phyloP scores from a whole-genome alignment of 495 filamentous ascomycete genomes.

The Pseudoneurospora amorphoporcata region DNA sequence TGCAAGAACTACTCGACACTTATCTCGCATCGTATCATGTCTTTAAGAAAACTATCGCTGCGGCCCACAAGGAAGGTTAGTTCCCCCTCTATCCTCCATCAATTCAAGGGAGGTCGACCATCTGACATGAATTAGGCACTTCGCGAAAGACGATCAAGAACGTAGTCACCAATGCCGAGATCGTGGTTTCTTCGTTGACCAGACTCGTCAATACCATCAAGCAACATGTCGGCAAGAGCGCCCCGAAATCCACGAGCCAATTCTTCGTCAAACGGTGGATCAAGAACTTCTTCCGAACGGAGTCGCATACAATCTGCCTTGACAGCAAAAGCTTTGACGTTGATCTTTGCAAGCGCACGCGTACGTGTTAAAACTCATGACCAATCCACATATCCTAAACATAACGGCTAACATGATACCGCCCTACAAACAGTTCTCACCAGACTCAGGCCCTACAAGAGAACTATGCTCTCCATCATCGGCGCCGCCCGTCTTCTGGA shows the following conservation, averaged over 20 bases:
- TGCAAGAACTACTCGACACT: not conserved
- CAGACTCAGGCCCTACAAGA: not conserved
- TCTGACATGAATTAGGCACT: not conserved
- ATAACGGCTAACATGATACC: not conserved
- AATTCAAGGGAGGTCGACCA: not conserved
- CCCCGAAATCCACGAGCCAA: not conserved
- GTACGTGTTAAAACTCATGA: not conserved
- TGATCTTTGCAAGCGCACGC: not conserved
- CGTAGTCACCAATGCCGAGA: not conserved
- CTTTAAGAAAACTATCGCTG: not conserved
- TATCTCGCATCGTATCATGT: not conserved
- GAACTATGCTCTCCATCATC: not conserved
- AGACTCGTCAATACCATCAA: not conserved
- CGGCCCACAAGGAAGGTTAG: not conserved
- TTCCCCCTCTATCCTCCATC: not conserved
- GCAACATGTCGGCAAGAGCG: not conserved
- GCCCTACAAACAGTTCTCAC: not conserved
- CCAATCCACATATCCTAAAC: not conserved
- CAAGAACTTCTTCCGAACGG: not conserved
- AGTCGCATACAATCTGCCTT: not conserved
- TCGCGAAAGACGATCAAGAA: not conserved
- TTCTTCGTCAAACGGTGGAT: not conserved
- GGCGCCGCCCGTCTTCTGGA: not conserved
- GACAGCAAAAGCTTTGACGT: not conserved
- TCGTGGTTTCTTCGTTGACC: not conserved